A percentile compares a stretch with the other conserved stretches of the same genome.
These are phyloP conservation scores for Podospora pseudoanserina DNA, from an alignment of 495 filamentous ascomycete species.

Conservation along the genomic window DNA sequence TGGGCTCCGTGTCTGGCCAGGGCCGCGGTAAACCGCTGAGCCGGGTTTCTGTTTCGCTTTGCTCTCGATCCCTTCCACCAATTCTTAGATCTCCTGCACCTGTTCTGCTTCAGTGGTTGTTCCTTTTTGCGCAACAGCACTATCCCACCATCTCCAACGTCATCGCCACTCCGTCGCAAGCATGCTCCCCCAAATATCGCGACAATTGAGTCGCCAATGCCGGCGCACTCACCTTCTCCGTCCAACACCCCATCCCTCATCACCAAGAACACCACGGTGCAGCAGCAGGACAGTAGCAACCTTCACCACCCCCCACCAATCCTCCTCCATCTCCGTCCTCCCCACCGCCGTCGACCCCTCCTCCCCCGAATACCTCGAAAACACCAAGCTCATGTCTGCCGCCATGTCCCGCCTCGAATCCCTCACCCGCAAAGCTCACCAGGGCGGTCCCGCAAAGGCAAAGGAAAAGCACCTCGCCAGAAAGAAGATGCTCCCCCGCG, in stretches of 20 bases:
- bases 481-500: conserved; percentile 92
- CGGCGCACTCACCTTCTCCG: conserved; percentile 16
- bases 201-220: conserved; percentile 42
- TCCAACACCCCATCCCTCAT: conserved; percentile 13
- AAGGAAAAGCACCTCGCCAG: conserved; percentile 82
- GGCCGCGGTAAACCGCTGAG: conserved; percentile 9
- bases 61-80: not conserved
- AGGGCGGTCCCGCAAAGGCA: conserved; percentile 79
- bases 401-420: conserved; percentile 60
- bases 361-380: conserved; percentile 76
- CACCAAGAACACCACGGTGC: conserved; percentile 13
- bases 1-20: not conserved
- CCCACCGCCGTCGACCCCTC: conserved; percentile 71
- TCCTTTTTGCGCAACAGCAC: not conserved
- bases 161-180: not conserved
- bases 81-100: not conserved
- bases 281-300: conserved; percentile 47
- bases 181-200: conserved; percentile 31
- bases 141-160: not conserved
- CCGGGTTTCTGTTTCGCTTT: not conserved
- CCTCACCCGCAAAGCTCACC: conserved; percentile 66
- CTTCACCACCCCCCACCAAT: conserved; percentile 66
- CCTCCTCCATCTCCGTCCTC: conserved; percentile 70
- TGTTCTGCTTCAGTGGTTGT: not conserved
- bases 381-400: conserved; percentile 72